These are phyloP conservation scores for Neofusicoccum umdonicola DNA, from an alignment of 2,329 filamentous ascomycete species.

Conservation along the genomic window DNA sequence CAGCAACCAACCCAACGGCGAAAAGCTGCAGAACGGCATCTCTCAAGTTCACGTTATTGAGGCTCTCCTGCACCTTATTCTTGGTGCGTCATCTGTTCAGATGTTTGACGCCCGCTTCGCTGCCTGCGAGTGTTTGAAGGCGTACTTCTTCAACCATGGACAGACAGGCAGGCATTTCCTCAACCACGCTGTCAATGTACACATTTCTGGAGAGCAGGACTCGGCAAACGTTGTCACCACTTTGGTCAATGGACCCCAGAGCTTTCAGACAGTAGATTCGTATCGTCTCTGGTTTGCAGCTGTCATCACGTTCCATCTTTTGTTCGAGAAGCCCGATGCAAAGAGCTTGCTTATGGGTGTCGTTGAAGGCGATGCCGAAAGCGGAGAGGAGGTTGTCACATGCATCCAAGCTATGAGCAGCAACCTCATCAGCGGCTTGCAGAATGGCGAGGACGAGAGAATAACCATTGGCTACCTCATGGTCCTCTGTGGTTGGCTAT, in stretches of 20 bases:
- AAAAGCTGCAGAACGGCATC: slow-evolving; percentile 49
- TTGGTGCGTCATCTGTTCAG: slow-evolving; percentile 64
- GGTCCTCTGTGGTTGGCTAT: slow-evolving; percentile 84
- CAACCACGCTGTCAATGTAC: slow-evolving; percentile 82
- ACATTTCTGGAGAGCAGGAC: slow-evolving; percentile 69
- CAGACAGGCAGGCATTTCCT: slow-evolving; percentile 85
- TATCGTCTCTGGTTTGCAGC: slow-evolving; percentile 90
- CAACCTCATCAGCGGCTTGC: slow-evolving; percentile 78
- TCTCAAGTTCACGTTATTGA: slow-evolving; percentile 85
- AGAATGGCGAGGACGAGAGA: slow-evolving; percentile 73
- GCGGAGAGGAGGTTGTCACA: slow-evolving; percentile 91
- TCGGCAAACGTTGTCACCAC: slow-evolving; percentile 86
- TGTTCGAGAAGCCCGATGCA: slow-evolving; percentile 68
- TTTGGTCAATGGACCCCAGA: slow-evolving; percentile 65
- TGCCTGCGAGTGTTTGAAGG: slow-evolving; percentile 86
- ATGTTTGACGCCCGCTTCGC: slow-evolving; percentile 79
- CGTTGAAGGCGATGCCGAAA: slow-evolving; percentile 82
- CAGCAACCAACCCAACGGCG: slow-evolving; percentile 60
- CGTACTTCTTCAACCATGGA: slow-evolving; percentile 81
- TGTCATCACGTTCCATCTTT: slow-evolving; percentile 78
- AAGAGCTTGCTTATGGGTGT: slow-evolving; percentile 79
- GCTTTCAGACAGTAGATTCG: slow-evolving; percentile 67
- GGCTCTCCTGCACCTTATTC: slow-evolving; percentile 77
- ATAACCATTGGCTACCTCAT: slow-evolving; percentile 84
- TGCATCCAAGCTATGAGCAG: slow-evolving; percentile 85